These are phyloP conservation scores for Exophiala calicioides DNA, from an alignment of 2,329 filamentous ascomycete species.

Conservation along the genomic window DNA sequence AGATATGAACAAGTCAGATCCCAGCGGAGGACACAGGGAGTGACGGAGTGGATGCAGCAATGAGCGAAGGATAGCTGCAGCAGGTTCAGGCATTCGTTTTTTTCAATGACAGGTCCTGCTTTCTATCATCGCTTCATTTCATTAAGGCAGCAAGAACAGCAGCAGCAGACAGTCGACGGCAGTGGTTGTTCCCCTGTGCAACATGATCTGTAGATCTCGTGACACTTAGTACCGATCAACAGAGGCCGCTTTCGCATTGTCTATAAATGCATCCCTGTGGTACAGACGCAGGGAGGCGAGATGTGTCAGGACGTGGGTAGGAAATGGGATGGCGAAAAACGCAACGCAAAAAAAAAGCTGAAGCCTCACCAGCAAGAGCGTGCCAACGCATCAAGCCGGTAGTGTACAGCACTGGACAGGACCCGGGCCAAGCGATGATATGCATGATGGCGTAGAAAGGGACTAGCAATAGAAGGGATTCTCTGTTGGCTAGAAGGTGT, in stretches of 20 bases:
- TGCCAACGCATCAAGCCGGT: slow-evolving; percentile 28
- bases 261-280: slow-evolving; percentile 21
- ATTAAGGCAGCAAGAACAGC: slow-evolving; percentile 23
- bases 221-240: slow-evolving; percentile 24
- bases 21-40: slow-evolving; percentile 8
- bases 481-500: slow-evolving; percentile 17
- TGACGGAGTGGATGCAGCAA: slow-evolving; percentile 12
- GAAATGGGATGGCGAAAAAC: slow-evolving; percentile 24
- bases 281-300: slow-evolving; percentile 20
- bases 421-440: slow-evolving; percentile 25
- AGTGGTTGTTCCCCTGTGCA: slow-evolving; percentile 18
- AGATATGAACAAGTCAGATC: slow-evolving; percentile 8
- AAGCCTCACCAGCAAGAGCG: slow-evolving; percentile 17
- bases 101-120: slow-evolving; percentile 18
- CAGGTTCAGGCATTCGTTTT: slow-evolving; percentile 20
- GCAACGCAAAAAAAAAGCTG: slow-evolving; percentile 17
- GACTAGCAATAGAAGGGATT: slow-evolving; percentile 12
- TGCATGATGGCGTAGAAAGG: slow-evolving; percentile 28
- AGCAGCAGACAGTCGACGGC: slow-evolving; percentile 12
- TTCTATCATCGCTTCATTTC: slow-evolving; percentile 25
- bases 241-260: slow-evolving; percentile 25
- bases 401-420: slow-evolving; percentile 16
- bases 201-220: slow-evolving; percentile 30
- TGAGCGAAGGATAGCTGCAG: slow-evolving; percentile 25
- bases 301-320: slow-evolving; percentile 25